Conservation (phyloP, 306 rosid genomes). For the Cucumis hystrix region DNA sequence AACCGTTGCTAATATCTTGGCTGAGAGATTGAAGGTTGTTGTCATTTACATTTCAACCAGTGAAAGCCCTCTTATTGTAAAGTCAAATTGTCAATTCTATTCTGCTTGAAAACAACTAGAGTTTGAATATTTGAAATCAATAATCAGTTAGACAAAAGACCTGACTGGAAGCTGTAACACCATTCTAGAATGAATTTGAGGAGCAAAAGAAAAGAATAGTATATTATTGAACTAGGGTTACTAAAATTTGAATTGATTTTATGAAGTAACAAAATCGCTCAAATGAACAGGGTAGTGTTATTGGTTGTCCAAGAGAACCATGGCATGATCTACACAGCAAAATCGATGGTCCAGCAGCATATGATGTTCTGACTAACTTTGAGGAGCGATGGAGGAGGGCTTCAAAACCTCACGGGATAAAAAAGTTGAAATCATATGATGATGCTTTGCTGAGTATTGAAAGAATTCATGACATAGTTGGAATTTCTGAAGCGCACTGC, state of each 20-base stretch:
- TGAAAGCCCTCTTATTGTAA: too few relatives aligned
- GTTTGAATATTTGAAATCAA: too few relatives aligned
- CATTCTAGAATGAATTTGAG: too few relatives aligned
- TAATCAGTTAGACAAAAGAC: too few relatives aligned
- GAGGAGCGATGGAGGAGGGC: slow-evolving; percentile 97
- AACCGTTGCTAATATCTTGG: too few relatives aligned
- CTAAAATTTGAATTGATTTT: background rate
- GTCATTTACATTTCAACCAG: too few relatives aligned
- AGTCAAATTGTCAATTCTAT: too few relatives aligned
- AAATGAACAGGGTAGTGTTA: slow-evolving; percentile 42
- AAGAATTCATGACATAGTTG: slow-evolving; percentile 57
- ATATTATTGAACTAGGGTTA: too few relatives aligned
- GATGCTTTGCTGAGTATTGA: slow-evolving; percentile 76
- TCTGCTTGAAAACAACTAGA: too few relatives aligned
- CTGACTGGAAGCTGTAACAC: too few relatives aligned
- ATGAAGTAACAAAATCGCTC: background rate
- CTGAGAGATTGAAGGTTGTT: too few relatives aligned
- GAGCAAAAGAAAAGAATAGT: too few relatives aligned
- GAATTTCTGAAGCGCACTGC: slow-evolving; percentile 23
- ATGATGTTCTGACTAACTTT: slow-evolving; percentile 79
- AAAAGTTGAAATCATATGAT: slow-evolving; percentile 52
- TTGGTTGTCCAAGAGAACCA: slow-evolving; percentile 92
- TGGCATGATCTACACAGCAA: slow-evolving; percentile 97
- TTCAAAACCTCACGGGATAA: slow-evolving; percentile 65
- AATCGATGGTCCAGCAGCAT: slow-evolving; percentile 95